Percentiles rank a stretch among this genome's conserved stretches.
These are phyloP conservation scores for Schoenoplectus tabernaemontani DNA, from an alignment of 202 grass and related monocot species.

Conservation along the genomic window DNA sequence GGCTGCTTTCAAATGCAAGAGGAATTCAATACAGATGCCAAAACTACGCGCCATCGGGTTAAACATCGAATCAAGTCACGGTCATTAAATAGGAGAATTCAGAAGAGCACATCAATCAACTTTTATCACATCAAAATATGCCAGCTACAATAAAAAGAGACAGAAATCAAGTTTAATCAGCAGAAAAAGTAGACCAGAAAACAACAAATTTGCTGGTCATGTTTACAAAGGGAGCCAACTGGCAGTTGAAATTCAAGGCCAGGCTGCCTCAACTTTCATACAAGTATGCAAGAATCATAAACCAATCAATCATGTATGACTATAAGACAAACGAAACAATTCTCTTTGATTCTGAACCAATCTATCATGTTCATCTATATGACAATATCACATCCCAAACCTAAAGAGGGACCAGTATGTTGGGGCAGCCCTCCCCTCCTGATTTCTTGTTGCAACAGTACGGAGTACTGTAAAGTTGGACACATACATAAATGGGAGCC, in stretches of 20 bases:
- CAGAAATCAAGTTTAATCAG: background rate
- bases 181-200: conserved; percentile 6
- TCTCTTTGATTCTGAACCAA: background rate
- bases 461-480: background rate
- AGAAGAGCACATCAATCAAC: background rate
- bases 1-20: background rate
- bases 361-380: background rate
- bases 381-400: background rate
- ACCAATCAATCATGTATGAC: background rate
- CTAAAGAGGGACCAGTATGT: background rate
- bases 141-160: conserved; percentile 5
- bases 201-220: background rate
- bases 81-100: background rate
- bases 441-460: background rate
- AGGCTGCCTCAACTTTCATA: background rate
- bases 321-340: background rate
- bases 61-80: background rate
- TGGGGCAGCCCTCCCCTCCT: background rate
- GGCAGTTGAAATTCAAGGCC: background rate
- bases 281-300: background rate
- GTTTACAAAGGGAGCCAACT: background rate
- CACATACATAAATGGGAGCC: background rate
- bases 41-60: background rate
- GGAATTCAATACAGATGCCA: background rate
- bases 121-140: background rate